A percentile compares a stretch with the other conserved stretches of the same genome.
These are phyloP conservation scores for Vitis hybrid DNA, from an alignment of 177 flowering plant genomes.

Conservation along the genomic window DNA sequence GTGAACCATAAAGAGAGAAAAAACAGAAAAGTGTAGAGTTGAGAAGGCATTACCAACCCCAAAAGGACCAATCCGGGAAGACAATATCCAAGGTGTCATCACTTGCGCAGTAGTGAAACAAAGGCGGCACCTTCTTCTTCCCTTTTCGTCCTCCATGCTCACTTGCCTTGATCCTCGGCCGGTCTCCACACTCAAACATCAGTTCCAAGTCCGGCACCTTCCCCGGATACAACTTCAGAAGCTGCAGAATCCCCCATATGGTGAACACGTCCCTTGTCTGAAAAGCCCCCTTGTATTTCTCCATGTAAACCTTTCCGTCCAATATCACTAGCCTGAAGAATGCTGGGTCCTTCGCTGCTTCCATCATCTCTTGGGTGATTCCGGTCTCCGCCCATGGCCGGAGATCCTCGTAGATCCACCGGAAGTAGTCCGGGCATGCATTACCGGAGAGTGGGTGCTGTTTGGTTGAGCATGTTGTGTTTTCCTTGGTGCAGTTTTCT, in stretches of 20 bases:
- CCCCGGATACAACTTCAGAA: slow-evolving; percentile 64
- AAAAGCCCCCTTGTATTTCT: slow-evolving; percentile 36
- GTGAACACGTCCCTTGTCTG: slow-evolving; percentile 66
- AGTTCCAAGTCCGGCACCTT: slow-evolving; percentile 69
- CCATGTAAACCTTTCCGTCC: slow-evolving; percentile 58
- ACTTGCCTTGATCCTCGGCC: slow-evolving; percentile 40
- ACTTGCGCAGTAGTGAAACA: slow-evolving; percentile 71
- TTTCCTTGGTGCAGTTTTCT: slow-evolving; percentile 3
- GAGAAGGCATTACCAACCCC: slow-evolving; percentile 73
- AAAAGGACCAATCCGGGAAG: slow-evolving; percentile 94
- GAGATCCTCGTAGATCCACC: slow-evolving; percentile 85
- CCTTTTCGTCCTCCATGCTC: slow-evolving; percentile 25
- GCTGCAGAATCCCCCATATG: slow-evolving; percentile 80
- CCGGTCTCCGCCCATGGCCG: slow-evolving; percentile 74
- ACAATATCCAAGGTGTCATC: slow-evolving; percentile 58
- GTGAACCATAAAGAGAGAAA: too few relatives aligned
- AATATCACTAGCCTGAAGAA: slow-evolving; percentile 57
- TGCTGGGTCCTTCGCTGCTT: slow-evolving; percentile 46
- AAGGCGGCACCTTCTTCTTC: slow-evolving; percentile 13
- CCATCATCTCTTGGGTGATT: slow-evolving; percentile 59
- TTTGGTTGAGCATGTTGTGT: not conserved
- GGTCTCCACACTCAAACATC: slow-evolving; percentile 75
- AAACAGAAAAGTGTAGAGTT: too few relatives aligned
- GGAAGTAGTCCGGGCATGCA: slow-evolving; percentile 73
- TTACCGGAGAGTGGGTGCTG: not conserved